These are phyloP conservation scores for Elsinoe necatrix DNA, from an alignment of 2,329 filamentous ascomycete species.

Conservation along the genomic window DNA sequence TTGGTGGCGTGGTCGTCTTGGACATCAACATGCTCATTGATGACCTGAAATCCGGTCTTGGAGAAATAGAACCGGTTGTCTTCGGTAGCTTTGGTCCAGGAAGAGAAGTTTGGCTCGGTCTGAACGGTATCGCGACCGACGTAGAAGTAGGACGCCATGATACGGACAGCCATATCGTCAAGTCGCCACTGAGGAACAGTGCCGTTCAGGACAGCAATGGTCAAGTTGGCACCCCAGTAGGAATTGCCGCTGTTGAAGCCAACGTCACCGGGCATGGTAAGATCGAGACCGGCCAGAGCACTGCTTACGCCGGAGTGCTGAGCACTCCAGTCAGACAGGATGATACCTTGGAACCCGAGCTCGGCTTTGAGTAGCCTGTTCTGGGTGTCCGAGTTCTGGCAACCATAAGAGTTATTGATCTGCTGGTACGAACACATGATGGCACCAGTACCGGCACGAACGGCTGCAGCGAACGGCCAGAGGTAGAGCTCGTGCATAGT, in stretches of 20 bases:
- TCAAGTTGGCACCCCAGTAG: constrained; percentile 82
- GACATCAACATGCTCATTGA: constrained; percentile 80
- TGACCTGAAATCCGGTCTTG: constrained; percentile 52
- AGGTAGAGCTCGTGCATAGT: constrained; percentile 57
- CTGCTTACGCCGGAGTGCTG: constrained; percentile 61
- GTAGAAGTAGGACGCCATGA: constrained; percentile 58
- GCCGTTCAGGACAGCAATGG: constrained; percentile 78
- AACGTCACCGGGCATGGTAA: constrained; percentile 84
- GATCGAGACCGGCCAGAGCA: constrained; percentile 67
- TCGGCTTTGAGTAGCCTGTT: constrained; percentile 73
- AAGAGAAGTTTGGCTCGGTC: constrained; percentile 66
- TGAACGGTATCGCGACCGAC: constrained; percentile 50
- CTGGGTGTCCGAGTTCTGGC: constrained; percentile 68
- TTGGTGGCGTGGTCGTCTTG: constrained; percentile 61
- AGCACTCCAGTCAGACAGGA: constrained; percentile 68
- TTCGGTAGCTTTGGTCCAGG: constrained; percentile 72
- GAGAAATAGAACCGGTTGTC: constrained; percentile 59
- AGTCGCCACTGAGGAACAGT: constrained; percentile 77
- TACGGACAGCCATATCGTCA: constrained; percentile 87
- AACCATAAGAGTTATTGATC: constrained; percentile 70
- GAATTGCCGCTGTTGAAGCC: constrained; percentile 62
- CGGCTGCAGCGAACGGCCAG: constrained; percentile 48
- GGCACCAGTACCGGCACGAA: constrained; percentile 41
- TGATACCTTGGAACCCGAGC: constrained; percentile 71
- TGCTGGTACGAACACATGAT: constrained; percentile 62